phyloP scores from a whole-genome alignment of 129 eudicot genomes.

The Calendula officinalis region DNA sequence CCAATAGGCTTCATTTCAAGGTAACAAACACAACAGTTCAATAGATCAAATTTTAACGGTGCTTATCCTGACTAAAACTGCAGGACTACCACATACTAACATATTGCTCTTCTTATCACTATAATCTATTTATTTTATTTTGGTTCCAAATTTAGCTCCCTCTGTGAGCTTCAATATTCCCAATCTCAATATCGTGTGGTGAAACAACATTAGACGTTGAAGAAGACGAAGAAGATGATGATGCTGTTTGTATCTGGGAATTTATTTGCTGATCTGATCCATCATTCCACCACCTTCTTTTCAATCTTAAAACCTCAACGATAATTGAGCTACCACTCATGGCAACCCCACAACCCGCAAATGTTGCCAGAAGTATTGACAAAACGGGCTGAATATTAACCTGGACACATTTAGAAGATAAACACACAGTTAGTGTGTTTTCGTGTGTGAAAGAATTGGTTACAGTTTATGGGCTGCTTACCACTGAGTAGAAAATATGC shows the following conservation, averaged over 20 bases:
- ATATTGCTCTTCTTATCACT: not conserved
- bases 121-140: not conserved
- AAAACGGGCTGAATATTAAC: constrained; percentile 72
- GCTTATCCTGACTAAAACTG: constrained; percentile 21
- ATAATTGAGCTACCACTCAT: constrained; percentile 82
- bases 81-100: not conserved
- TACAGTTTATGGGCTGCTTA: constrained; percentile 34
- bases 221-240: constrained; percentile 27
- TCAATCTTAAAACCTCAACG: constrained; percentile 66
- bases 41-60: constrained; percentile 7
- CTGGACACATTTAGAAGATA: constrained; percentile 29
- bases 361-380: constrained; percentile 73
- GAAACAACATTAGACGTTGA: constrained; percentile 13
- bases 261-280: constrained; percentile 29
- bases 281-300: constrained; percentile 40
- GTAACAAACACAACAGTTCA: constrained; percentile 3
- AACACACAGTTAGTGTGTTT: not conserved
- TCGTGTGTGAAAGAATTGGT: constrained; percentile 4
- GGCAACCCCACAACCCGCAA: constrained; percentile 81
- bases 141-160: constrained; percentile 27
- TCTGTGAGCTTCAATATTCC: constrained; percentile 36
- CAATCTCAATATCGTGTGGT: constrained; percentile 32
- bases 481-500: constrained; percentile 81
- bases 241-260: constrained; percentile 38
- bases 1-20: not conserved